phyloP scores from a whole-genome alignment of 2,329 filamentous ascomycete genomes.

The Orbilia oligospora region DNA sequence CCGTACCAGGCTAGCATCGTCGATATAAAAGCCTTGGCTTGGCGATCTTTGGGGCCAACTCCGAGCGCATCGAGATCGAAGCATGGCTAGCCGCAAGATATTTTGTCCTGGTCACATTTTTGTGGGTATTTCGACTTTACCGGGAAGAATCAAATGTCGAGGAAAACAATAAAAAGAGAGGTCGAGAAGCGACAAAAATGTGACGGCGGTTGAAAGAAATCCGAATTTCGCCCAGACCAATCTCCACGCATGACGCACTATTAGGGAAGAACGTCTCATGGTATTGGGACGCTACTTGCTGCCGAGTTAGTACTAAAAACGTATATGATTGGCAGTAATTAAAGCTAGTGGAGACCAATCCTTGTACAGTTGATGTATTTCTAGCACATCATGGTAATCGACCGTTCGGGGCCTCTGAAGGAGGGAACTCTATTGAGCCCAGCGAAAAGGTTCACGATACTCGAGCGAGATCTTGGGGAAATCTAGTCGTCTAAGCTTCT shows the following conservation, averaged over 20 bases:
- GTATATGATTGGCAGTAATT: constrained; percentile 53
- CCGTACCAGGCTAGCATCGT: constrained; percentile 2
- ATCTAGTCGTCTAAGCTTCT: constrained; percentile 8
- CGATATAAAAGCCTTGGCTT: constrained; percentile 33
- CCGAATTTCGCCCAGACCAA: constrained; percentile 21
- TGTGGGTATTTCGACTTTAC: neutral
- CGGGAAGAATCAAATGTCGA: neutral
- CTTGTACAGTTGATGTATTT: constrained; percentile 32
- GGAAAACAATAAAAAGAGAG: neutral
- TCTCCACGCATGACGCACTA: constrained; percentile 58
- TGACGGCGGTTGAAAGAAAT: constrained; percentile 45
- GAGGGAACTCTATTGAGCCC: constrained; percentile 24
- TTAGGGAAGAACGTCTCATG: constrained; percentile 32
- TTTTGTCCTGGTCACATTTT: constrained; percentile 8
- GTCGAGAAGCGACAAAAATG: constrained; percentile 26
- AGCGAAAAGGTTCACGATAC: constrained; percentile 45
- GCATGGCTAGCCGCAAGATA: neutral
- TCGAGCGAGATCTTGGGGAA: constrained; percentile 22
- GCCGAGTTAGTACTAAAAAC: constrained; percentile 23
- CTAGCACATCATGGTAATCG: constrained; percentile 46
- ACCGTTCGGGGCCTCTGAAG: constrained; percentile 41
- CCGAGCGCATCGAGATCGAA: neutral
- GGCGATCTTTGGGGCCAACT: constrained; percentile 18
- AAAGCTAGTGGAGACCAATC: constrained; percentile 31
- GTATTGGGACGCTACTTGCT: constrained; percentile 27